Conservation (phyloP, 345 rosid genomes). For the Cardiospermum halicacabum region DNA sequence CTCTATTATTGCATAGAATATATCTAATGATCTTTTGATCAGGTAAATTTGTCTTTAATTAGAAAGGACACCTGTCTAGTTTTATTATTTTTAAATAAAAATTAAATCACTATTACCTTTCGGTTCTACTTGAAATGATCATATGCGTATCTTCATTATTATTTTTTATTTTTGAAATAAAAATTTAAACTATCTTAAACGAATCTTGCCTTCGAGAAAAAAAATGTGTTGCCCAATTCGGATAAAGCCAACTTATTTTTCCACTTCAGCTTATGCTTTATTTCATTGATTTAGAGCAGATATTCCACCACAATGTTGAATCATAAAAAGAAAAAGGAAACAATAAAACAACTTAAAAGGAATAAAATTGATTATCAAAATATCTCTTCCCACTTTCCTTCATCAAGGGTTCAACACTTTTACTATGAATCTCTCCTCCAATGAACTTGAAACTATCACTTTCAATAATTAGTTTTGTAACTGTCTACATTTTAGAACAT, state of each 20-base stretch:
- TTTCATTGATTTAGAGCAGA: neutral
- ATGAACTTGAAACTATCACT: too few relatives aligned
- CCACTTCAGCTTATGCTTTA: constrained; percentile 22
- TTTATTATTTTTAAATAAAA: neutral
- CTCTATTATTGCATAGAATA: too few relatives aligned
- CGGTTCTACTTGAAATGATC: constrained; percentile 20
- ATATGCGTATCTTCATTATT: too few relatives aligned
- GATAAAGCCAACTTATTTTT: constrained; percentile 25
- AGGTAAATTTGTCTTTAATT: neutral
- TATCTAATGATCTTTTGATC: too few relatives aligned
- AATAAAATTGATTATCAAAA: neutral
- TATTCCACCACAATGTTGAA: constrained; percentile 1
- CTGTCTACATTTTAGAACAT: too few relatives aligned
- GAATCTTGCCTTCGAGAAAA: constrained; percentile 17
- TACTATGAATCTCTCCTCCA: neutral
- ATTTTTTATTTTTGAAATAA: too few relatives aligned
- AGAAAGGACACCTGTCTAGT: constrained; percentile 9
- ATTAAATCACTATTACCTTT: constrained; percentile 14
- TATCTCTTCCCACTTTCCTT: neutral
- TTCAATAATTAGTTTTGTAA: too few relatives aligned
- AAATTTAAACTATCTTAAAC: too few relatives aligned
- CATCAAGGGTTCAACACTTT: neutral
- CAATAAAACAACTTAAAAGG: neutral
- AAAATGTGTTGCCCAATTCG: constrained; percentile 6
- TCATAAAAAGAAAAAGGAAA: neutral